phyloP scores from a whole-genome alignment of 345 rosid genomes.

The Eucalyptus erythrocorys region DNA sequence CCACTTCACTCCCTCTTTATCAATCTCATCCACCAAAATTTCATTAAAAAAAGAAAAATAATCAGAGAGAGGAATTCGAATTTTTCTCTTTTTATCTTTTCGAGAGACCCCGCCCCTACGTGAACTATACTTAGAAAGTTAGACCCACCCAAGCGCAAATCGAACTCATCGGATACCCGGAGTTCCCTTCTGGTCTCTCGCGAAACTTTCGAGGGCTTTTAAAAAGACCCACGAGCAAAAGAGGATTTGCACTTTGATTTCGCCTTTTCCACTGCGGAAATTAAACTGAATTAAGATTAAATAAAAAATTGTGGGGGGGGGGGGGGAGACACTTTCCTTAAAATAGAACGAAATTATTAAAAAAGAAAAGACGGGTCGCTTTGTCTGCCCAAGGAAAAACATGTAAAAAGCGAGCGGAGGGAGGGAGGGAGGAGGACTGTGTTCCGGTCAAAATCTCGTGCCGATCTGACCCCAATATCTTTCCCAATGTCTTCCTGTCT shows the following conservation, averaged over 20 bases:
- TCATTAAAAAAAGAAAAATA: neutral
- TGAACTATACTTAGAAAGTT: neutral
- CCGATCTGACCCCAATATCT: constrained; percentile 1
- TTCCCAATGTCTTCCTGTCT: constrained; percentile 1
- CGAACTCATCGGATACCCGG: neutral
- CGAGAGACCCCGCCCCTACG: neutral
- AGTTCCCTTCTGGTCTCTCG: neutral
- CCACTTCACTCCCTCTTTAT: neutral
- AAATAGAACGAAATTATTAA: neutral
- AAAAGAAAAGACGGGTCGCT: constrained; percentile 25
- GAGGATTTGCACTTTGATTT: neutral
- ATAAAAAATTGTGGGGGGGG: neutral
- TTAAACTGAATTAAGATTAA: neutral
- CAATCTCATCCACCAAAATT: neutral
- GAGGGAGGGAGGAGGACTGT: neutral
- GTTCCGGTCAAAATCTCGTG: constrained; percentile 27
- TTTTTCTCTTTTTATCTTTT: neutral
- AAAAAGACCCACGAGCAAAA: neutral
- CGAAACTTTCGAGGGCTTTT: neutral
- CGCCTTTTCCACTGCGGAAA: too few relatives aligned
- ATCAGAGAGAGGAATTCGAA: neutral
- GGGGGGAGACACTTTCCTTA: neutral
- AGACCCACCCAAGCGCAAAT: neutral
- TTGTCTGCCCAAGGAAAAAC: constrained; percentile 22
- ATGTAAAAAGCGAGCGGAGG: neutral